Evolutionary conservation across 768 basidiomycete genomes (phyloP), one percentile per base, ranked within the genome.

Genomic region (Termitomyces sp.): DNA sequence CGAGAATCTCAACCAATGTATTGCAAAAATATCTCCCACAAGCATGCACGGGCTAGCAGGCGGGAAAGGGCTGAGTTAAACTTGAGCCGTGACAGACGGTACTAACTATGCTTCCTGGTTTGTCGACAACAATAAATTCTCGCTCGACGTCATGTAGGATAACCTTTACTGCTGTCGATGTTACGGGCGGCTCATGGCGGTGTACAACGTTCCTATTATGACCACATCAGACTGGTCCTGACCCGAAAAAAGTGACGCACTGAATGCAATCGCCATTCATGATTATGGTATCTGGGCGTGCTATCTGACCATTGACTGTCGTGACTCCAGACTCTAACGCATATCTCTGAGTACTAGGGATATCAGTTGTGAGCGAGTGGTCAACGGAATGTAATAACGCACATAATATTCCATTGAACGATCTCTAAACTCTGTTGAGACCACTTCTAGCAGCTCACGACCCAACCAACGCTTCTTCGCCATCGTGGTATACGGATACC

Each of bases 351-450:
- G 16, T 53, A 59, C 51, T 22, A 39, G 44, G 27, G 20, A 53
- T n/a, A 43, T 57, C 27, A 53, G 26, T 47, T 43, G 31, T 31
- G 43, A 20, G 18, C 37, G 39, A 49, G 49, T 42, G 54, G 39
- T 36, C 32, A 48, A 55, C 49, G 47, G 52, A 34, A 22, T 4
- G 14, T 39, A 9, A 18, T 32, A 37, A 82, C 92, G 67, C 72
- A 95, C 94, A 79, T 98, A 97, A 70, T 95, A 98, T 65, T 98
- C 94, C 79, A 94, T 87, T 14, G 88, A 92, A 49, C 94, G 80
- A 75, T 97, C 94, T 53, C 94, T 78, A 67, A 96, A 98, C 70
- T 98, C 94, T 0, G 94, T 95, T 0, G 90, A 92, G 16, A 98
- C 88, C 39, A 97, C 87, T 71, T 98, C 94, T 24, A 98, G 72